Conservation (phyloP, 2,329 filamentous ascomycete genomes). For the Rutstroemia sp. region DNA sequence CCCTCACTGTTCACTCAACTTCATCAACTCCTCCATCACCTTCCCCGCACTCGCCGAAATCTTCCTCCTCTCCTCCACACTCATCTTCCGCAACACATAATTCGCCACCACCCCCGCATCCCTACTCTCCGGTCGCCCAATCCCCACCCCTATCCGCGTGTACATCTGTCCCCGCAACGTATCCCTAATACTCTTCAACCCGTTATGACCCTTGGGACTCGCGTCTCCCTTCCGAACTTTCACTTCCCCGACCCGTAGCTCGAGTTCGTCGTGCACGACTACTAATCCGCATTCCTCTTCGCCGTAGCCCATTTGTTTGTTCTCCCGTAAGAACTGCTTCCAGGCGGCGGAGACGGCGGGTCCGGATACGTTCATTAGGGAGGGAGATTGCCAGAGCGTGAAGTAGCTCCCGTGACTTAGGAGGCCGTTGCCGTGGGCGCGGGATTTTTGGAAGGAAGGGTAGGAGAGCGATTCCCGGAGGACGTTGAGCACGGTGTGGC, state of each 20-base stretch:
- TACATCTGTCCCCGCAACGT: conserved; percentile 38
- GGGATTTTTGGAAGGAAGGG: conserved; percentile 41
- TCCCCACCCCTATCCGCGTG: conserved; percentile 69
- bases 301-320: conserved; percentile 22
- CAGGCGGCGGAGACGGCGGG: conserved; percentile 61
- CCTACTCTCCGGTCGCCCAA: conserved; percentile 70
- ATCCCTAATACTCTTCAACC: conserved; percentile 58
- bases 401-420: conserved; percentile 42
- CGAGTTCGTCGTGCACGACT: conserved; percentile 84
- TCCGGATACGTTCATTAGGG: conserved; percentile 80
- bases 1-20: conserved; percentile 10
- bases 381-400: conserved; percentile 67
- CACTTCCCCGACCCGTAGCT: conserved; percentile 61
- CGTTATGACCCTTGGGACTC: conserved; percentile 67
- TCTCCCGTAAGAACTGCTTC: conserved; percentile 43
- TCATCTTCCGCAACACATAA: conserved; percentile 59
- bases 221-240: conserved; percentile 53
- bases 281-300: conserved; percentile 48
- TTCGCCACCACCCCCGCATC: conserved; percentile 60
- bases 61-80: conserved; percentile 19
- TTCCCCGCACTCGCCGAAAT: conserved; percentile 23
- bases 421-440: conserved; percentile 42
- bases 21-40: conserved; percentile 24
- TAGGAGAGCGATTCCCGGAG: conserved; percentile 34
- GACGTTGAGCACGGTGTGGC: conserved; percentile 66